These are phyloP conservation scores for Suillus alpinus DNA, from an alignment of 768 basidiomycete genomes.

Conservation along the genomic window DNA sequence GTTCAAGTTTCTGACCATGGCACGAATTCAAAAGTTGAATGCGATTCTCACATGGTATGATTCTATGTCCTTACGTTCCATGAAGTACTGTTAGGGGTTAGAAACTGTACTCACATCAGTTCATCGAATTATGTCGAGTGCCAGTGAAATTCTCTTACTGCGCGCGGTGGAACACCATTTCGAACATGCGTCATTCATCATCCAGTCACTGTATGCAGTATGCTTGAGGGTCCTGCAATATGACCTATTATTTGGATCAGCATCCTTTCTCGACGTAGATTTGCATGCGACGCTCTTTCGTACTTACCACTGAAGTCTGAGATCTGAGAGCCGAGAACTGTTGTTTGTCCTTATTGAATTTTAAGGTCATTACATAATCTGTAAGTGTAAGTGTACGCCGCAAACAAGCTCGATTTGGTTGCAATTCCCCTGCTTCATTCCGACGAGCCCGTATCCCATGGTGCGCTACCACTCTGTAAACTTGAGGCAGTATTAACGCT, in stretches of 20 bases:
- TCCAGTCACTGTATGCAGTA: background rate
- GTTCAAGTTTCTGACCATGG: background rate
- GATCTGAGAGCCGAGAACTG: background rate
- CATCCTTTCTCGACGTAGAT: background rate
- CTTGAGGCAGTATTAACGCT: background rate
- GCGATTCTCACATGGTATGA: background rate
- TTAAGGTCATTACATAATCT: conserved; percentile 6
- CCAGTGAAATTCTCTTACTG: background rate
- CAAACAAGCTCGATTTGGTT: conserved; percentile 5
- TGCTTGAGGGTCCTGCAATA: background rate
- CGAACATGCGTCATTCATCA: background rate
- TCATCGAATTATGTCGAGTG: background rate
- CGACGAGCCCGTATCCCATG: background rate
- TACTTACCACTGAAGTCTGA: too few relatives aligned
- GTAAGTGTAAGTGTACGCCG: conserved; percentile 6
- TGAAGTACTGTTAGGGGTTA: too few relatives aligned
- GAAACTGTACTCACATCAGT: background rate
- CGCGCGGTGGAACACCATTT: background rate
- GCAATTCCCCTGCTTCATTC: background rate
- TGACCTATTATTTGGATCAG: background rate
- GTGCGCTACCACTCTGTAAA: background rate
- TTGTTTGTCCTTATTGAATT: conserved; percentile 19
- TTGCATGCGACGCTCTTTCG: too few relatives aligned
- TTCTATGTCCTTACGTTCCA: too few relatives aligned
- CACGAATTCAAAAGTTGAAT: background rate